phyloP scores from a whole-genome alignment of 2,329 filamentous ascomycete species.

The Orbilia ellipsospora region DNA sequence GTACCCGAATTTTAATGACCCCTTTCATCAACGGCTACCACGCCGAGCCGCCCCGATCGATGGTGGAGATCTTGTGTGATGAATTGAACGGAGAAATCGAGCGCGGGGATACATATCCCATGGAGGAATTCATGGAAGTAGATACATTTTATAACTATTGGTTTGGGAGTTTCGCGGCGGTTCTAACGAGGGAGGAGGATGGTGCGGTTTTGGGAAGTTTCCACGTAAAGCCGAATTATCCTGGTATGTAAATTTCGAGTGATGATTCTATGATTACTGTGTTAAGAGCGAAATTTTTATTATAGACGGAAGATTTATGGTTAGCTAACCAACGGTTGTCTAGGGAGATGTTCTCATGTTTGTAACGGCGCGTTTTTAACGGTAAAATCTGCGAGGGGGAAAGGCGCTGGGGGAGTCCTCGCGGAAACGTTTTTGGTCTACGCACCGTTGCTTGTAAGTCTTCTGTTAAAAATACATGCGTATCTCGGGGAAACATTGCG shows the following conservation, averaged over 20 bases:
- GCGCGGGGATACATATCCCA: slow-evolving; percentile 78
- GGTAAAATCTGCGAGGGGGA: slow-evolving; percentile 77
- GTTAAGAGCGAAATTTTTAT: not conserved
- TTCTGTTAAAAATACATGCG: not conserved
- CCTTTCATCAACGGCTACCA: slow-evolving; percentile 47
- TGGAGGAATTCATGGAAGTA: slow-evolving; percentile 70
- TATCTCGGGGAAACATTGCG: not conserved
- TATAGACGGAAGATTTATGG: not conserved
- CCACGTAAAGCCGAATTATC: slow-evolving; percentile 53
- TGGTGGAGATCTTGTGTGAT: slow-evolving; percentile 66
- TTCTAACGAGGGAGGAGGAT: slow-evolving; percentile 73
- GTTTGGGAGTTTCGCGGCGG: slow-evolving; percentile 78
- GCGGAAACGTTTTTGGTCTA: slow-evolving; percentile 81
- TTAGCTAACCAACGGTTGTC: not conserved
- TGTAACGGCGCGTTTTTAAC: slow-evolving; percentile 84
- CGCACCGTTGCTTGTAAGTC: slow-evolving; percentile 72
- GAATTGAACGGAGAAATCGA: slow-evolving; percentile 77
- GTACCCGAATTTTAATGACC: slow-evolving; percentile 31
- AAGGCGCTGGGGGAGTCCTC: slow-evolving; percentile 79
- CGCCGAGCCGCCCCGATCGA: slow-evolving; percentile 5
- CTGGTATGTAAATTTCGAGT: slow-evolving; percentile 18
- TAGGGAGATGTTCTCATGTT: slow-evolving; percentile 74
- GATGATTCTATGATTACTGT: too few species aligned
- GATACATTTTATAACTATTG: slow-evolving; percentile 75
- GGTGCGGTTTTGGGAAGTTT: slow-evolving; percentile 68